Conservation (phyloP, 148 eudicot species). For the Gaultheria prostrata region DNA sequence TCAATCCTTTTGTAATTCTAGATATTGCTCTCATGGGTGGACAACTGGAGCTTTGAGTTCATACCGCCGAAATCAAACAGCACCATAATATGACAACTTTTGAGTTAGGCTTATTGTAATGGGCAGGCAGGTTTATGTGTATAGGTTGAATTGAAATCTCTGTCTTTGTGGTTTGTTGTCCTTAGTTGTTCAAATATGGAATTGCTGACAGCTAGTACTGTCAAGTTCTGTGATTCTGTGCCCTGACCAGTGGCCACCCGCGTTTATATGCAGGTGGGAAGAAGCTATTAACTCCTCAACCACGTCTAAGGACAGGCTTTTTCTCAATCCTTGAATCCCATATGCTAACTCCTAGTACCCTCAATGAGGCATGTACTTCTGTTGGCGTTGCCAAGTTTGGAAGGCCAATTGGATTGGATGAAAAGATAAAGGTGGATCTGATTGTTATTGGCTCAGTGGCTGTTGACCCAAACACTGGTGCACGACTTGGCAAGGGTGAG, state of each 20-base stretch:
- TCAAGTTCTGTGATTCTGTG: not conserved
- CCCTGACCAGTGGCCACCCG: not conserved
- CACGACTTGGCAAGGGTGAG: conserved; percentile 99
- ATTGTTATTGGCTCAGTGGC: conserved; percentile 94
- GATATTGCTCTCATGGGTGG: too few species aligned
- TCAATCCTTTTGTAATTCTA: too few species aligned
- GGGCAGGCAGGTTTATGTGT: not conserved
- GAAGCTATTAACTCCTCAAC: conserved; percentile 86
- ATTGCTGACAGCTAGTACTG: not conserved
- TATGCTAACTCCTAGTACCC: conserved; percentile 52
- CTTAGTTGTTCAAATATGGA: not conserved
- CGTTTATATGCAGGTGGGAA: conserved; percentile 53
- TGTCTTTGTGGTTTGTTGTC: not conserved
- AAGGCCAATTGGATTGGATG: conserved; percentile 80
- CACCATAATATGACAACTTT: too few species aligned
- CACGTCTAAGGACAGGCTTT: conserved; percentile 94
- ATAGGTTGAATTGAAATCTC: not conserved
- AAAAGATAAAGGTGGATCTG: conserved; percentile 82
- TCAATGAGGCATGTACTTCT: conserved; percentile 88
- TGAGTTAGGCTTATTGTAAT: not conserved
- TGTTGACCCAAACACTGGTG: conserved; percentile 87
- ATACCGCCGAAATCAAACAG: too few species aligned
- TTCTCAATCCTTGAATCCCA: conserved; percentile 75
- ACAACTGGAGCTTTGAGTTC: too few species aligned
- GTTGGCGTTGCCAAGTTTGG: conserved; percentile 94